These are phyloP conservation scores for Paralagenidium karlingii DNA, from an alignment of 352 stramenopile species.

Conservation along the genomic window DNA sequence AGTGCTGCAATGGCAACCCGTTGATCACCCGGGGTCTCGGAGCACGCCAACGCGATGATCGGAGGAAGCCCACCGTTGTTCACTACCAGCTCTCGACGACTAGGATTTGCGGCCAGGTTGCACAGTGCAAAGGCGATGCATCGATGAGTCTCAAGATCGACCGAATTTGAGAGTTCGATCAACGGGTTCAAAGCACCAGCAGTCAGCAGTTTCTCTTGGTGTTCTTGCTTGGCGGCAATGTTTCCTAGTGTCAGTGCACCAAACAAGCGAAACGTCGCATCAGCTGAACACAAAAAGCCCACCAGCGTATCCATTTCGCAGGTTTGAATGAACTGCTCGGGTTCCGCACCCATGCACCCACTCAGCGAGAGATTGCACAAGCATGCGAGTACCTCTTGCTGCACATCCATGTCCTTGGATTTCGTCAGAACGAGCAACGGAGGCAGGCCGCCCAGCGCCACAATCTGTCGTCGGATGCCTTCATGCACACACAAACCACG, in stretches of 20 bases:
- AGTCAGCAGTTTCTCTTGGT: slow-evolving; percentile 72
- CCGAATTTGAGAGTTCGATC: slow-evolving; percentile 85
- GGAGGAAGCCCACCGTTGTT: slow-evolving; percentile 85
- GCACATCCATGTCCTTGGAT: slow-evolving; percentile 89
- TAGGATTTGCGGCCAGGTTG: slow-evolving; percentile 87
- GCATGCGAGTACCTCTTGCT: slow-evolving; percentile 92
- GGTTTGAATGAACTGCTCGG: slow-evolving; percentile 81
- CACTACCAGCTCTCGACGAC: slow-evolving; percentile 85
- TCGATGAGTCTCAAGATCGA: slow-evolving; percentile 90
- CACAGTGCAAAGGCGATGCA: slow-evolving; percentile 95
- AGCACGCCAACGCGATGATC: slow-evolving; percentile 92
- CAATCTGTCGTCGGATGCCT: slow-evolving; percentile 79
- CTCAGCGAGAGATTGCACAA: slow-evolving; percentile 95
- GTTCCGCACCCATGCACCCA: slow-evolving; percentile 88
- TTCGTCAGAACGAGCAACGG: slow-evolving; percentile 83
- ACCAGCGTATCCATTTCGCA: slow-evolving; percentile 87
- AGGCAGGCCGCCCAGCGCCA: slow-evolving; percentile 74
- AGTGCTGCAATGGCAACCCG: slow-evolving; percentile 87
- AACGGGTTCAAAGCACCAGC: slow-evolving; percentile 84
- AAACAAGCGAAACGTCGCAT: slow-evolving; percentile 93
- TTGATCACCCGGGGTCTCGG: slow-evolving; percentile 80
- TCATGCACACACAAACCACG: slow-evolving; percentile 87
- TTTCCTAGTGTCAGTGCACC: slow-evolving; percentile 93
- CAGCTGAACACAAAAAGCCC: slow-evolving; percentile 90
- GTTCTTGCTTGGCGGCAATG: slow-evolving; percentile 68